Evolutionary conservation across 108 stramenopile genomes (phyloP).

Genomic region (Epithemia pelagica): DNA sequence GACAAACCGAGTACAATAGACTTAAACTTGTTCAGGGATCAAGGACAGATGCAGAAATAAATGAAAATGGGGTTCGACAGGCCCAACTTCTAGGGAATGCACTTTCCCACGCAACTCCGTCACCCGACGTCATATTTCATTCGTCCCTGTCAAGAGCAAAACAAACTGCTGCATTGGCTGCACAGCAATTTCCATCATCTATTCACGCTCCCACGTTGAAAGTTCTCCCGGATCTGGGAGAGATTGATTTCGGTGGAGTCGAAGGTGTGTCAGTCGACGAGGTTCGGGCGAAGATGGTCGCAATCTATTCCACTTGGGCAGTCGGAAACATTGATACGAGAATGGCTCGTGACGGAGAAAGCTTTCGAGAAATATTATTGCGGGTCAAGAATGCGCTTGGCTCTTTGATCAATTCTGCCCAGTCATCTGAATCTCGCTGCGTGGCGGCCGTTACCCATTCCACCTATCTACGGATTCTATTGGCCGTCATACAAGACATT

Average conservation of each 20-base stretch:
- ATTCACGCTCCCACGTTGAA: slow-evolving; percentile 7
- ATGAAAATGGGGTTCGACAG: slow-evolving; percentile 40
- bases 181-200: slow-evolving; percentile 3
- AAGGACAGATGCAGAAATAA: slow-evolving; percentile 55
- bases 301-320: slow-evolving; percentile 55
- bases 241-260: slow-evolving; percentile 69
- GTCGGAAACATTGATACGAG: slow-evolving; percentile 52
- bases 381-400: slow-evolving; percentile 25
- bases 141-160: slow-evolving; percentile 45
- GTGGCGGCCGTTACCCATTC: slow-evolving; percentile 63
- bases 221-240: slow-evolving; percentile 31
- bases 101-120: slow-evolving; percentile 23
- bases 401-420: slow-evolving; percentile 18
- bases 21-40: slow-evolving; percentile 65
- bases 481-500: slow-evolving; percentile 39
- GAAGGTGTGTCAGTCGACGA: slow-evolving; percentile 51
- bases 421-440: slow-evolving; percentile 7
- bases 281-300: slow-evolving; percentile 38
- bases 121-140: slow-evolving; percentile 37
- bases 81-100: slow-evolving; percentile 42
- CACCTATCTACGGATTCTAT: slow-evolving; percentile 48
- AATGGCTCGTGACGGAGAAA: slow-evolving; percentile 52
- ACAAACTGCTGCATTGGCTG: slow-evolving; percentile 50
- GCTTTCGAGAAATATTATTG: slow-evolving; percentile 47
- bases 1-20: slow-evolving; percentile 79